Conservation (phyloP, 495 filamentous ascomycete genomes). For the Talaromyces nanjingensis region DNA sequence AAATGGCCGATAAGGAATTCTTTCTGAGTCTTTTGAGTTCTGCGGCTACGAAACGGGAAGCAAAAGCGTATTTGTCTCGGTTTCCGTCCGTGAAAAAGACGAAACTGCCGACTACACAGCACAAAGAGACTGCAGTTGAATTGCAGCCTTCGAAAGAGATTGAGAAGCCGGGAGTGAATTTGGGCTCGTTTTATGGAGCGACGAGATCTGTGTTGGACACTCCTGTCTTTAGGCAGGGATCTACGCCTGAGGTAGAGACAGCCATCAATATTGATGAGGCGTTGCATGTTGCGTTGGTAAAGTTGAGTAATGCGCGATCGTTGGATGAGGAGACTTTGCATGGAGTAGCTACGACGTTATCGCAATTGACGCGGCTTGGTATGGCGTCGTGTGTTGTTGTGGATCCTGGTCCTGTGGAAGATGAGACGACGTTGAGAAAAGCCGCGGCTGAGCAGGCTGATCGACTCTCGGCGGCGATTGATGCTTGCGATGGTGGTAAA, state of each 20-base stretch:
- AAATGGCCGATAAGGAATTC: conserved; percentile 53
- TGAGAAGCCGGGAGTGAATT: conserved; percentile 45
- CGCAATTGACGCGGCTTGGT: conserved; percentile 74
- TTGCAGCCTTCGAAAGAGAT: conserved; percentile 14
- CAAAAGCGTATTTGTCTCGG: conserved; percentile 76
- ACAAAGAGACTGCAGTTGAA: conserved; percentile 15
- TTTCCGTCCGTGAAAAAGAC: conserved; percentile 45
- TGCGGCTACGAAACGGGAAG: conserved; percentile 83
- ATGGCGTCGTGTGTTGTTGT: conserved; percentile 75
- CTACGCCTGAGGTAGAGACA: conserved; percentile 16
- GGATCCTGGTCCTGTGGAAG: conserved; percentile 49
- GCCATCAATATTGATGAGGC: conserved; percentile 29
- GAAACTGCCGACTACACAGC: conserved; percentile 18
- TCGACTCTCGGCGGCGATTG: conserved; percentile 67
- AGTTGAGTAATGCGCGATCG: conserved; percentile 64
- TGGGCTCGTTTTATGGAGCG: conserved; percentile 55
- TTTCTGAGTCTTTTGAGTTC: conserved; percentile 76
- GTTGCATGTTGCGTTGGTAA: conserved; percentile 80
- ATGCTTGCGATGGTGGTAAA: conserved; percentile 54
- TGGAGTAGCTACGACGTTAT: conserved; percentile 76
- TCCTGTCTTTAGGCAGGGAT: conserved; percentile 52
- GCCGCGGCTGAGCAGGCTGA: conserved; percentile 57
- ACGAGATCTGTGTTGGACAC: conserved; percentile 54
- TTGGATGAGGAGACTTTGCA: conserved; percentile 60
- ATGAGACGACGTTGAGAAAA: conserved; percentile 28